Conservation (phyloP, 164 flowering plant genomes). For the Amborella trichopoda region DNA sequence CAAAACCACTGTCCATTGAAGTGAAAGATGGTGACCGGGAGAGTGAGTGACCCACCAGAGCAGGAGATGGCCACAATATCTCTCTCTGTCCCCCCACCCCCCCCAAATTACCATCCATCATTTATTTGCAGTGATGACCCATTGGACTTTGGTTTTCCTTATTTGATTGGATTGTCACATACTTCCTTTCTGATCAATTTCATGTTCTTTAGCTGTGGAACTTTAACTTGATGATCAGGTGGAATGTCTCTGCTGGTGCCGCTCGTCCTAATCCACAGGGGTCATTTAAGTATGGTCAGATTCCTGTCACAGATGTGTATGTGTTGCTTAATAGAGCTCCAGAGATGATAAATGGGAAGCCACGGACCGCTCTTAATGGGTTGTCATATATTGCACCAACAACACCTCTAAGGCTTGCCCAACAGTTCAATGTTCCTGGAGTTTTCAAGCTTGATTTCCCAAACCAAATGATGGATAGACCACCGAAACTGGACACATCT, state of each 20-base stretch:
- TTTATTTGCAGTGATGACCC: no score
- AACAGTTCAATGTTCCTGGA: constrained; percentile 32
- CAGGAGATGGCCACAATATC: no score
- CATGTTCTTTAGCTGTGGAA: no score
- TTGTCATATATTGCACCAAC: constrained; percentile 46
- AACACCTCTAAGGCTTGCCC: constrained; percentile 67
- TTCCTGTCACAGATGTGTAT: constrained; percentile 45
- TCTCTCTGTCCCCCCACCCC: no score
- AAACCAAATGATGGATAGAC: constrained; percentile 21
- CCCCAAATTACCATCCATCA: no score
- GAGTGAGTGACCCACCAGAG: no score
- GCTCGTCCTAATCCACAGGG: constrained; percentile 92
- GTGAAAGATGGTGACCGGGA: no score
- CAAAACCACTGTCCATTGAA: no score
- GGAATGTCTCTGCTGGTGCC: constrained; percentile 59
- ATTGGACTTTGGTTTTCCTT: no score
- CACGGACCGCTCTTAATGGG: constrained; percentile 41
- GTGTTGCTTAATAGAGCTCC: constrained; percentile 35
- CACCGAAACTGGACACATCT: constrained; percentile 31
- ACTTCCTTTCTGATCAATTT: no score
- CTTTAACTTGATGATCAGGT: constrained; percentile 24
- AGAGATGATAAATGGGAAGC: constrained; percentile 27
- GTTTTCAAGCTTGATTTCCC: constrained; percentile 65
- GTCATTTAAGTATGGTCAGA: constrained; percentile 56
- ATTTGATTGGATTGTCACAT: no score